Conservation (phyloP, 2,329 filamentous ascomycete species). For the Aspergillus puulaauensis region DNA sequence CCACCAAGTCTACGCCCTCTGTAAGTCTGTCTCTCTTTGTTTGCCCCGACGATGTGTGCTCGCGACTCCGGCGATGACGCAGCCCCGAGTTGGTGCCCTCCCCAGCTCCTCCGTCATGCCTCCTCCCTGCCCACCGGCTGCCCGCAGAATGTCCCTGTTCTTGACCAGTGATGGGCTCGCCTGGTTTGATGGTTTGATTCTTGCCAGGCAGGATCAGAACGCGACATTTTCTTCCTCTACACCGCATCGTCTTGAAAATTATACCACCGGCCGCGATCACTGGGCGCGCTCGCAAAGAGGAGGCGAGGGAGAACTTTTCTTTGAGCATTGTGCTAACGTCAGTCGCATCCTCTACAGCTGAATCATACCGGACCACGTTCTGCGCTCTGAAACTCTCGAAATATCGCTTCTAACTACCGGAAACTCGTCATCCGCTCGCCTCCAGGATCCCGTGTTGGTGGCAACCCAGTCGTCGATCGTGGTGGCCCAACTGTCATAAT, state of each 20-base stretch:
- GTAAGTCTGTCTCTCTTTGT: not conserved
- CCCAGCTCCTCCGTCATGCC: not conserved
- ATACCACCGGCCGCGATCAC: not conserved
- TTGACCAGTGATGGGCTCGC: not conserved
- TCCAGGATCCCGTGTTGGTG: not conserved
- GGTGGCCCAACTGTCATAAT: not conserved
- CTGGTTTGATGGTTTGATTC: not conserved
- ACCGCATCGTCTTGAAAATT: not conserved
- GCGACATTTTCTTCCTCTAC: not conserved
- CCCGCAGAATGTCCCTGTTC: not conserved
- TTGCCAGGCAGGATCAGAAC: not conserved
- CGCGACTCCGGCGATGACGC: slow-evolving; percentile 14
- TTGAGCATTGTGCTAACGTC: slow-evolving; percentile 3
- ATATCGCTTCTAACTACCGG: not conserved
- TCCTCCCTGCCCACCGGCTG: not conserved
- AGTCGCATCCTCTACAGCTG: not conserved
- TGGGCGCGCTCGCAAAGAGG: not conserved
- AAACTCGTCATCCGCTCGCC: not conserved
- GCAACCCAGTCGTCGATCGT: not conserved
- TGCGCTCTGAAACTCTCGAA: not conserved
- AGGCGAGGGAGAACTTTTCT: not conserved
- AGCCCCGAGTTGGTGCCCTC: not conserved
- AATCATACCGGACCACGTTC: not conserved
- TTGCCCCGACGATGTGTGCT: not conserved
- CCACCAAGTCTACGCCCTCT: not conserved